Base-by-base conservation (phyloP, 108 stramenopile species). In the Cyclostephanos invisitatus region DNA sequence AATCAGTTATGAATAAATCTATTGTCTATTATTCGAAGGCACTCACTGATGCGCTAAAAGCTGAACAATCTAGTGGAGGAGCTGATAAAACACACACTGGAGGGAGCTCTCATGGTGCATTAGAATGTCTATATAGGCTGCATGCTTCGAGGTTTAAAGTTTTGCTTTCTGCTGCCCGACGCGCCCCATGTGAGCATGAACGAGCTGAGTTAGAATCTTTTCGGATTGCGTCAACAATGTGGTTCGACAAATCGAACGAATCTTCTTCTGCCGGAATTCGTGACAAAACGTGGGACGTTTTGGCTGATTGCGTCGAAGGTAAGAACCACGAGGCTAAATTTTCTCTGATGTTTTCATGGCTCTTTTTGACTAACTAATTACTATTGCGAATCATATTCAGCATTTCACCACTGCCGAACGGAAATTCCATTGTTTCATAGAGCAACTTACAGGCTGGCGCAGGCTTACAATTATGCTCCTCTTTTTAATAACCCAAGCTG, bases 401-500 rank as follows among this genome's bases (percentile, higher is more conserved):
- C 87, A 54, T 59, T 95, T 37, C 67, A 81, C 14, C 67, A 90
- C 32, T 90, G 88, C 59, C 84, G 89, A n/a, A 61, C 58, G 25
- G 83, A 84, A 21, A 64, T 84, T n/a, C 73, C 84, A 0, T 87
- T 70, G 44, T 95, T 93, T 68, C 94, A 95, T 69, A 90, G 94
- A 12, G 89, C 91, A 14, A 89, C 88, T 1, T 95, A 87, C 54
- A 81, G 91, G 18, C 79, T 91, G 62, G 86, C 89, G 10, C 91
- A 92, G 67, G 94, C 94, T 17, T 64, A 90, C 21, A 85, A 86
- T 72, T 95, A 90, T 87, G 87, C 91, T 7, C 91, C 91, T 20
- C 72, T 87, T 4, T 67, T 95, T 50, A 68, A 83, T 46, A 73
- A 92, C 61, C 91, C 89, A 37, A 22, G 74, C 47, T 42, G 58